Evolutionary conservation across 2,329 filamentous ascomycete genomes (phyloP).

Genomic region (Plectosphaerella plurivora): DNA sequence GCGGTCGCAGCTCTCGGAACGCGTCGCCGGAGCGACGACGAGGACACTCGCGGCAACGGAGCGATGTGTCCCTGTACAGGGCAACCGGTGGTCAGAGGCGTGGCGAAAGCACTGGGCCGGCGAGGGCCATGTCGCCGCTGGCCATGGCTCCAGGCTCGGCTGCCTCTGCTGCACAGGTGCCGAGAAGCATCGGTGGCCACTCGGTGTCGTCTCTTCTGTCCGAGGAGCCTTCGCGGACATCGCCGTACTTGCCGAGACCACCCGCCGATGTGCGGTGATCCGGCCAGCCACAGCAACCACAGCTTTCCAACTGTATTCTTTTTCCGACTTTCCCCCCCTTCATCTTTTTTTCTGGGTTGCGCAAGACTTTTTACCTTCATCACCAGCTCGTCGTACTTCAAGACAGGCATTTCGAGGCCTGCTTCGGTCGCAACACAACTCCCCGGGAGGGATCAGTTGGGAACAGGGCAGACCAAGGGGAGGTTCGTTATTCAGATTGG

Average conservation of each 20-base stretch:
- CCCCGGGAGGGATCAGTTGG: no score
- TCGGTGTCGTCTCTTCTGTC: slow-evolving; percentile 40
- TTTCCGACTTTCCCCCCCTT: slow-evolving; percentile 1
- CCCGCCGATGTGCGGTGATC: slow-evolving; percentile 3
- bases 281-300: no score
- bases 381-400: not conserved
- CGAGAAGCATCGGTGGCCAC: slow-evolving; percentile 19
- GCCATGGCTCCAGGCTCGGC: slow-evolving; percentile 23
- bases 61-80: slow-evolving; percentile 54
- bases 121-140: slow-evolving; percentile 31
- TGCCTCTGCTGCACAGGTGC: slow-evolving; percentile 19
- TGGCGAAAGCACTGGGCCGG: slow-evolving; percentile 25
- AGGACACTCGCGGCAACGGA: slow-evolving; percentile 60
- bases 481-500: no score
- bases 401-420: not conserved
- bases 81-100: slow-evolving; percentile 29
- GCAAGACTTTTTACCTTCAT: slow-evolving; percentile 1
- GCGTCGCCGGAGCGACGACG: slow-evolving; percentile 49
- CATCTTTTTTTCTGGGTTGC: not conserved
- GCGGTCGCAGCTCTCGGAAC: slow-evolving; percentile 43
- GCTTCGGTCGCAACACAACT: no score
- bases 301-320: slow-evolving; percentile 1
- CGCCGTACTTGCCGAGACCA: slow-evolving; percentile 1
- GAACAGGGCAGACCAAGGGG: no score
- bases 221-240: slow-evolving; percentile 26